These are phyloP conservation scores for Nannochloris sp. DNA, from an alignment of 139 green algal species.

Conservation along the genomic window DNA sequence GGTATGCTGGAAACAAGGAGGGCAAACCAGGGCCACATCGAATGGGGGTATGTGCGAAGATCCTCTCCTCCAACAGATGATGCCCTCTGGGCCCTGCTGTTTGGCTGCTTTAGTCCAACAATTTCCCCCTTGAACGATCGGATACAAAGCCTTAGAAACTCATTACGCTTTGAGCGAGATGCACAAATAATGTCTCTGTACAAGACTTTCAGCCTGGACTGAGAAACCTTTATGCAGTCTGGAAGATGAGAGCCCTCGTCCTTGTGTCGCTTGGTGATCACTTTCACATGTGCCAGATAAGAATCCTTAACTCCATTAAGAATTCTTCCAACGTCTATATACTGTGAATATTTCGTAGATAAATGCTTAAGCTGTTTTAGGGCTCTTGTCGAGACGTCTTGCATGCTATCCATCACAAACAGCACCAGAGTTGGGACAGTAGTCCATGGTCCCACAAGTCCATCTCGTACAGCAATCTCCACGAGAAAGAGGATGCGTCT, in stretches of 20 bases:
- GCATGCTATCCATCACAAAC: slow-evolving; percentile 45
- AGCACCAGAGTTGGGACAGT: slow-evolving; percentile 47
- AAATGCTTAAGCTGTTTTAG: slow-evolving; percentile 24
- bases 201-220: background rate
- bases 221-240: background rate
- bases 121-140: background rate
- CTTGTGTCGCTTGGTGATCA: background rate
- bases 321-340: slow-evolving; percentile 22
- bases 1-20: background rate
- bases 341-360: slow-evolving; percentile 11
- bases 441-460: slow-evolving; percentile 64
- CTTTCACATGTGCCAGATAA: background rate
- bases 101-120: background rate
- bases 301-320: background rate
- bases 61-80: background rate
- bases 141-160: background rate
- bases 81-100: background rate
- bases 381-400: slow-evolving; percentile 21
- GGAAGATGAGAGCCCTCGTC: background rate
- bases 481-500: slow-evolving; percentile 36
- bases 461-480: slow-evolving; percentile 52
- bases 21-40: background rate
- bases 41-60: background rate
- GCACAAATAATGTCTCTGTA: background rate
- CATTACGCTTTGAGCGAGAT: background rate